These are phyloP conservation scores for Closterium sp. DNA, from an alignment of 139 green algal species.

Conservation along the genomic window DNA sequence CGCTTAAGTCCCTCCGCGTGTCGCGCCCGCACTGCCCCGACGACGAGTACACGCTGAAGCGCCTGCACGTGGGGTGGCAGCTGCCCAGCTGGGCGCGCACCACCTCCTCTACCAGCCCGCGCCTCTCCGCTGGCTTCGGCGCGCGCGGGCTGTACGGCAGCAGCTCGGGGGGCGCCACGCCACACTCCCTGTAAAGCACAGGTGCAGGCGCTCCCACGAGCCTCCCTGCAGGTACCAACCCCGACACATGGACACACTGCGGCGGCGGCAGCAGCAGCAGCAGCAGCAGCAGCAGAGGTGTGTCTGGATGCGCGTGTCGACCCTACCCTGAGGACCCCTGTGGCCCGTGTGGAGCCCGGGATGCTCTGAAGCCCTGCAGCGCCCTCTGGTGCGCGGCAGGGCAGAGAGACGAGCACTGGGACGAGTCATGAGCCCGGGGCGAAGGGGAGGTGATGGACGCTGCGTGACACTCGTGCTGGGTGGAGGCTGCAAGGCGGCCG, in stretches of 20 bases:
- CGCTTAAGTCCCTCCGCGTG: slow-evolving; percentile 23
- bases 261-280: not conserved
- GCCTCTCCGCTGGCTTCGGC: not conserved
- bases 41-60: slow-evolving; percentile 33
- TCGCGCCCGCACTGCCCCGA: slow-evolving; percentile 17
- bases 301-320: not conserved
- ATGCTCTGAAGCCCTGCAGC: not conserved
- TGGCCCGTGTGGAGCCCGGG: not conserved
- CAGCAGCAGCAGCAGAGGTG: not conserved
- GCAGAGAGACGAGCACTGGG: not conserved
- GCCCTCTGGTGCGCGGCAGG: not conserved
- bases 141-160: not conserved
- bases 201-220: no score
- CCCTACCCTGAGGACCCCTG: not conserved
- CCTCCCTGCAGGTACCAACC: not conserved
- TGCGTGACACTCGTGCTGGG: not conserved
- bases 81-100: slow-evolving; percentile 27
- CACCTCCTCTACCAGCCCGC: not conserved
- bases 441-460: not conserved
- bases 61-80: slow-evolving; percentile 13
- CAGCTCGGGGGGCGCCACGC: not conserved
- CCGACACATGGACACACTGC: not conserved
- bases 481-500: not conserved
- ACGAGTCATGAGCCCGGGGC: not conserved
- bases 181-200: not conserved